phyloP scores from a whole-genome alignment of 768 basidiomycete species.

The Lentinula sp. region DNA sequence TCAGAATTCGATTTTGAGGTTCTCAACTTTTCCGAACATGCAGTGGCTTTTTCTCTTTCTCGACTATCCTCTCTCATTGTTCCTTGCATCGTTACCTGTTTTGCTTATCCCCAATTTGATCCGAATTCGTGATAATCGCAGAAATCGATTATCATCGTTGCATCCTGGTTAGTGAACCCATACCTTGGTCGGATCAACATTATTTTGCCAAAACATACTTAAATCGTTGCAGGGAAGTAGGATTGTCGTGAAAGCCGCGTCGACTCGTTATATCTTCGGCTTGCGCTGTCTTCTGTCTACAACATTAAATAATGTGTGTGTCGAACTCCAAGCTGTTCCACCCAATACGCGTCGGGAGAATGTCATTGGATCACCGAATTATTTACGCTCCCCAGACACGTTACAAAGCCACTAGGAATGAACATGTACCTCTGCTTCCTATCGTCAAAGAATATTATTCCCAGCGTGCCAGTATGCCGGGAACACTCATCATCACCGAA shows the following conservation, averaged over 20 bases:
- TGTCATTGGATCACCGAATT: slow-evolving; percentile 41
- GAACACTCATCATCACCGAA: slow-evolving; percentile 50
- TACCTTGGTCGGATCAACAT: too few species aligned
- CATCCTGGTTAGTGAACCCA: too few species aligned
- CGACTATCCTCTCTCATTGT: background rate
- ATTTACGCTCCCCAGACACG: slow-evolving; percentile 52
- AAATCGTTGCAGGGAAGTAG: too few species aligned
- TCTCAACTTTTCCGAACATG: background rate
- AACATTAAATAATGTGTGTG: background rate
- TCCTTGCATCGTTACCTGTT: background rate
- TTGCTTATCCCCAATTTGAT: background rate
- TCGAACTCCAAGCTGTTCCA: slow-evolving; percentile 27
- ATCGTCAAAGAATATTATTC: slow-evolving; percentile 37
- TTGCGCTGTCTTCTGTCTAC: too few species aligned
- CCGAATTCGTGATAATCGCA: background rate
- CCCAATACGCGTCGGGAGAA: slow-evolving; percentile 36
- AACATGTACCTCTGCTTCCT: slow-evolving; percentile 28
- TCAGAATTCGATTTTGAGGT: background rate
- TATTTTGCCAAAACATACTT: too few species aligned
- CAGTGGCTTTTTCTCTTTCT: background rate
- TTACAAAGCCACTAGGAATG: slow-evolving; percentile 27
- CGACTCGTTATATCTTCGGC: too few species aligned
- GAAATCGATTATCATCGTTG: background rate
- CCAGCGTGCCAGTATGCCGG: slow-evolving; percentile 38
- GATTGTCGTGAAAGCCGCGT: too few species aligned